Evolutionary conservation across 805 yeast genomes (phyloP).

Genomic region (Pichia heedii): DNA sequence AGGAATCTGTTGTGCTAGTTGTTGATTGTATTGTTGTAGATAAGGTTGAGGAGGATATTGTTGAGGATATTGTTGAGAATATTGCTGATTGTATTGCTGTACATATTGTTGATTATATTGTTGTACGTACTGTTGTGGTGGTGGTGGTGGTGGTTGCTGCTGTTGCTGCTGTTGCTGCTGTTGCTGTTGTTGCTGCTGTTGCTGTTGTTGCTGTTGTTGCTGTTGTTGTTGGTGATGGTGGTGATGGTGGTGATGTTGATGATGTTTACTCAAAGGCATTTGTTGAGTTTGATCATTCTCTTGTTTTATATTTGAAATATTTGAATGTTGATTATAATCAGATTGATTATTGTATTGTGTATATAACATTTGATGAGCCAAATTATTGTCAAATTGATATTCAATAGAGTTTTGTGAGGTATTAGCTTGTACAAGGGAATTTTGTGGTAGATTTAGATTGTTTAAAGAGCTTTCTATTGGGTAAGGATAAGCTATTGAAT

Average conservation of each 20-base stretch:
- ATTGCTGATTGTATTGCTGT: background rate
- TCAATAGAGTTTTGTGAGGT: too few species aligned
- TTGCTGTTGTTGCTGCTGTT: conserved; percentile 5
- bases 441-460: background rate
- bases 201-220: conserved; percentile 1
- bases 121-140: background rate
- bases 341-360: too few species aligned
- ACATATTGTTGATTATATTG: background rate
- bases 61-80: conserved; percentile 2
- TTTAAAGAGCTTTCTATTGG: background rate
- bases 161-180: conserved; percentile 8
- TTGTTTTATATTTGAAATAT: too few species aligned
- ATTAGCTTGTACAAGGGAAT: too few species aligned
- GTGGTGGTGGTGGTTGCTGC: conserved; percentile 7
- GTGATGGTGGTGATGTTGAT: too few species aligned
- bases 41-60: background rate
- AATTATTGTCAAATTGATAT: too few species aligned
- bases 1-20: background rate
- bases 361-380: too few species aligned
- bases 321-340: too few species aligned
- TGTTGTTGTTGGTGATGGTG: too few species aligned
- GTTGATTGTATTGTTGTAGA: background rate
- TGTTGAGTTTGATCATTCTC: too few species aligned
- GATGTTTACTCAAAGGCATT: too few species aligned
- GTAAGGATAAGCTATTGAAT: background rate